Percentiles rank a stretch among this genome's conserved stretches.
Evolutionary conservation across 495 filamentous ascomycete species (phyloP).

Genomic region (Daldinia decipiens): DNA sequence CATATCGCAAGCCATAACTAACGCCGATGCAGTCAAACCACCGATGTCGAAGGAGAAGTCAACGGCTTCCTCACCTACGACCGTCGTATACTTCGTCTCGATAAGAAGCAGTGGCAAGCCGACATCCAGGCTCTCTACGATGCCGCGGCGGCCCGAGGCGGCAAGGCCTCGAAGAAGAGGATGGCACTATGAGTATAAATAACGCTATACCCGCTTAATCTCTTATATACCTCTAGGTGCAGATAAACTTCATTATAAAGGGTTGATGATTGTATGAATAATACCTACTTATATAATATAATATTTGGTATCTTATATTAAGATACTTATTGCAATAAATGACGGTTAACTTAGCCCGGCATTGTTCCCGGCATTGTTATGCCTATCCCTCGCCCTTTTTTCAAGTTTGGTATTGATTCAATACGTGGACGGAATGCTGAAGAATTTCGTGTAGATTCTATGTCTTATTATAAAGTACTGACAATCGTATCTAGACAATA

Average conservation of each 20-base stretch:
- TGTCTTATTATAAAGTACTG: too few relatives aligned
- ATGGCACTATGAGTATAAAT: slow-evolving; percentile 10
- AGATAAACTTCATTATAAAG: slow-evolving; percentile 7
- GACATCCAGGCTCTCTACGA: slow-evolving; percentile 70
- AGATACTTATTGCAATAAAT: neutral
- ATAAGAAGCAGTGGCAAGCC: slow-evolving; percentile 66
- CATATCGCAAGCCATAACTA: slow-evolving; percentile 1
- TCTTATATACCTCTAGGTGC: neutral
- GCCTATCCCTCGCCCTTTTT: too few relatives aligned
- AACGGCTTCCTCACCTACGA: slow-evolving; percentile 77
- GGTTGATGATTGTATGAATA: neutral
- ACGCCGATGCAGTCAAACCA: slow-evolving; percentile 66
- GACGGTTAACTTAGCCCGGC: too few relatives aligned
- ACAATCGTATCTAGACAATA: too few relatives aligned
- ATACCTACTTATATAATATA: slow-evolving; percentile 4
- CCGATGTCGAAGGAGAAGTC: slow-evolving; percentile 78
- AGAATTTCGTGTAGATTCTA: too few relatives aligned
- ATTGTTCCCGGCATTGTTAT: too few relatives aligned
- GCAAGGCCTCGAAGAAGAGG: slow-evolving; percentile 31
- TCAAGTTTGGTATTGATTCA: neutral
- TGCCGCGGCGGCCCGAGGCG: slow-evolving; percentile 54
- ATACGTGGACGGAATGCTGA: neutral
- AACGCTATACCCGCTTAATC: neutral
- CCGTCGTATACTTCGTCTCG: slow-evolving; percentile 62
- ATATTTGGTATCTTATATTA: neutral